Base-by-base conservation (phyloP, 2,329 filamentous ascomycete genomes). In the Tolypocladium nubicola region DNA sequence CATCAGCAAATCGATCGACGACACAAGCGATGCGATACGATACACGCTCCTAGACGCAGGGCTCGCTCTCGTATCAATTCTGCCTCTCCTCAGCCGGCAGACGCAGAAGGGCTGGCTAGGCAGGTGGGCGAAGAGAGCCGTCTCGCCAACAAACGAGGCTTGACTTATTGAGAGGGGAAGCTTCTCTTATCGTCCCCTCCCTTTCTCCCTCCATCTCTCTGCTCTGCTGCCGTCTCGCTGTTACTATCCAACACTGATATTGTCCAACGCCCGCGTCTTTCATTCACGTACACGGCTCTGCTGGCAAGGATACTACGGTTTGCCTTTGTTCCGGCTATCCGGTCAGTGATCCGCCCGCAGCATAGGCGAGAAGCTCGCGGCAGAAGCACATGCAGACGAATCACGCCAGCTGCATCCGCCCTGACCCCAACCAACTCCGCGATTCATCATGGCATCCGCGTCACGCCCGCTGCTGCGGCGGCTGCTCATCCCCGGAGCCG, bases 401-500 rank as follows among this genome's bases (percentile, higher is more conserved):
- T 6, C 45, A 2, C 45, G 14, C 14, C 45, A n/a, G 26, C 26
- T 5, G 5, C n/a, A 14, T n/a, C 37, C 37, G 26, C 2, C 37
- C 16, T 21, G 23, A 53, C 21, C 10, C 21, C 2, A 16, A 26
- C 45, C 2, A 16, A 26, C 45, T 16, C 13, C 35, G 13, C 37
- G 10, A 14, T 19, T 9, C 35, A 35, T 10, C 40, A 49, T 60
- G 57, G 55, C 55, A 30, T 52, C 53, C 23, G 4, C 38, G 21
- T 56, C 56, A 7, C 50, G 43, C 54, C 52, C 41, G n/a, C 50
- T 74, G 45, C 59, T 77, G 47, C 74, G 77, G 63, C 75, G 77
- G 56, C 65, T 78, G 23, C 72, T 75, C 33, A 64, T 77, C 33
- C 75, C 78, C 2, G 68, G 74, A 50, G 73, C 74, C 26, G 64